Evolutionary conservation across 2,329 filamentous ascomycete genomes (phyloP).

Genomic region (Fusarium sacchari): DNA sequence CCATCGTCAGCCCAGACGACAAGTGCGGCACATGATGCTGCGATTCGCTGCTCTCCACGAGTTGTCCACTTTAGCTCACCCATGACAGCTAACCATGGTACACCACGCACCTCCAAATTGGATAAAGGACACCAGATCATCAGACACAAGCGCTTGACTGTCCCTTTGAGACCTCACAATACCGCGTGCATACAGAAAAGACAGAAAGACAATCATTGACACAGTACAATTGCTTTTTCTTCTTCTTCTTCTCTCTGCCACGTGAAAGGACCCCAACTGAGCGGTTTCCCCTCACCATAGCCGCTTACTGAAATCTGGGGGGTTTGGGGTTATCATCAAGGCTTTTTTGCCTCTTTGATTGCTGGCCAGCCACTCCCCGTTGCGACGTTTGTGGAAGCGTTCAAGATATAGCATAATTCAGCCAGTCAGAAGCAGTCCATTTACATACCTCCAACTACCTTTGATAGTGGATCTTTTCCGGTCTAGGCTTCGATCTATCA

Average conservation of each 20-base stretch:
- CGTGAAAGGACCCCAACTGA: conserved; percentile 9
- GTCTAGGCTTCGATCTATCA: conserved; percentile 35
- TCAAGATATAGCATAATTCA: conserved; percentile 15
- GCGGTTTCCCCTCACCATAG: conserved; percentile 20
- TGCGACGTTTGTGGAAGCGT: conserved; percentile 4
- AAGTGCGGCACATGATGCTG: conserved; percentile 30
- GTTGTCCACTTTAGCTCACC: conserved; percentile 10
- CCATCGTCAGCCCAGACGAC: conserved; percentile 17
- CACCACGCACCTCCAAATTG: conserved; percentile 3
- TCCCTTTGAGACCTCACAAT: neutral
- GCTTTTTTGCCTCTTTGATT: conserved; percentile 1
- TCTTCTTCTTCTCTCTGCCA: conserved; percentile 18
- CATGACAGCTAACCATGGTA: neutral
- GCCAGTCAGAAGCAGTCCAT: conserved; percentile 36
- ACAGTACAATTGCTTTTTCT: neutral
- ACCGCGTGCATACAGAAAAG: neutral
- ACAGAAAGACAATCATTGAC: conserved; percentile 16
- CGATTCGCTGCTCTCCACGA: conserved; percentile 8
- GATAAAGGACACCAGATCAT: conserved; percentile 25
- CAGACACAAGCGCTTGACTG: conserved; percentile 20
- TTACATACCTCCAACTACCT: conserved; percentile 29
- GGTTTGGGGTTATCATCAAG: conserved; percentile 16
- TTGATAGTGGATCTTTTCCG: conserved; percentile 37
- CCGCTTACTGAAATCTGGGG: conserved; percentile 20
- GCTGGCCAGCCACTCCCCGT: conserved; percentile 28